Percentiles rank a stretch among this genome's conserved stretches.
Evolutionary conservation across 73 alveolate species (phyloP).

Genomic region (Paramecium sexaurelia): DNA sequence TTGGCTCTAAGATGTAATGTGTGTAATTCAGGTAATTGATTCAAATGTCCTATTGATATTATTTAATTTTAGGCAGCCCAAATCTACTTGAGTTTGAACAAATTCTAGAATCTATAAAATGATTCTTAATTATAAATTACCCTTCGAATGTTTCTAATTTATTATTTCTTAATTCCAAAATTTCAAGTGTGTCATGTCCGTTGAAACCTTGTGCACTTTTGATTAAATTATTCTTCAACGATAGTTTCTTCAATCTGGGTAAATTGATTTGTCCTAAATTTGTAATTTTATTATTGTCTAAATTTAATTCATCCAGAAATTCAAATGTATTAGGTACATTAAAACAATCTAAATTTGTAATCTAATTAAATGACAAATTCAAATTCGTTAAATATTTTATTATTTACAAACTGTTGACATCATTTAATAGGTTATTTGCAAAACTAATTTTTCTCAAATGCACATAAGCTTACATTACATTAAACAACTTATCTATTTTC

Average conservation of each 20-base stretch:
- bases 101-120: conserved; percentile 21
- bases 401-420: conserved; percentile 3
- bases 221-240: conserved; percentile 42
- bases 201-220: conserved; percentile 28
- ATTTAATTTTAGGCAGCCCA: conserved; percentile 61
- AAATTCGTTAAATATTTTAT: conserved; percentile 60
- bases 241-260: conserved; percentile 25
- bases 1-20: conserved; percentile 62
- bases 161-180: conserved; percentile 54
- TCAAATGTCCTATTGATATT: conserved; percentile 4
- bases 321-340: conserved; percentile 57
- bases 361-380: conserved; percentile 54
- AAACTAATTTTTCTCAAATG: conserved; percentile 59
- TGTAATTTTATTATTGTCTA: conserved; percentile 53
- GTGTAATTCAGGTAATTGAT: conserved; percentile 54
- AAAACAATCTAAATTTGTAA: conserved; percentile 59
- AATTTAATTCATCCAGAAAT: conserved; percentile 64
- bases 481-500: conserved; percentile 53
- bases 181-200: conserved; percentile 52
- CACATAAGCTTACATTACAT: conserved; percentile 20
- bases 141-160: conserved; percentile 48
- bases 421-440: conserved; percentile 52
- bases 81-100: conserved; percentile 41
- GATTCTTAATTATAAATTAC: background rate
- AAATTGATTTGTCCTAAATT: conserved; percentile 50